Evolutionary conservation across 2,329 filamentous ascomycete genomes (phyloP).

Genomic region (Penicillium italicum): DNA sequence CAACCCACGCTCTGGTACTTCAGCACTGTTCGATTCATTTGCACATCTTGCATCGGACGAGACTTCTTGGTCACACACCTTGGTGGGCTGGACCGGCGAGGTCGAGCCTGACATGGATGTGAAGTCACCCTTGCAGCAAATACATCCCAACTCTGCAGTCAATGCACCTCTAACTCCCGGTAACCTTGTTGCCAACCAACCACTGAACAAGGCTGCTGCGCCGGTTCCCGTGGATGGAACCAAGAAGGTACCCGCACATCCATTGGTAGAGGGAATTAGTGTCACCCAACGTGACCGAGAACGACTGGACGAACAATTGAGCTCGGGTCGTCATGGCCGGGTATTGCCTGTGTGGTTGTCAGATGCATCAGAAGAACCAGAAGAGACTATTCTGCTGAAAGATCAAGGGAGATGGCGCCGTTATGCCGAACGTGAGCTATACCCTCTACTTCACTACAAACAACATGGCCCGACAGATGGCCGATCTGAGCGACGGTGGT

Average conservation of each 20-base stretch:
- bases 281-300: slow-evolving; percentile 67
- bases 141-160: slow-evolving; percentile 26
- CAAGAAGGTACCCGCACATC: slow-evolving; percentile 54
- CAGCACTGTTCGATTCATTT: slow-evolving; percentile 88
- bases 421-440: slow-evolving; percentile 87
- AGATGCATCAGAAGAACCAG: slow-evolving; percentile 67
- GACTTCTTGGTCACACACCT: slow-evolving; percentile 83
- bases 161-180: slow-evolving; percentile 32
- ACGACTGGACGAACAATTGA: slow-evolving; percentile 70
- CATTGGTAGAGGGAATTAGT: slow-evolving; percentile 64
- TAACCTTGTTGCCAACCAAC: slow-evolving; percentile 27
- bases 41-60: slow-evolving; percentile 79
- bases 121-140: slow-evolving; percentile 30
- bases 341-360: slow-evolving; percentile 86
- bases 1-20: slow-evolving; percentile 75
- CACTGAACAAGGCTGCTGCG: slow-evolving; percentile 71
- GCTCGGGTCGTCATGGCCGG: slow-evolving; percentile 68
- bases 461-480: slow-evolving; percentile 87
- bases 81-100: slow-evolving; percentile 94
- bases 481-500: slow-evolving; percentile 73
- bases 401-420: slow-evolving; percentile 84
- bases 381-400: slow-evolving; percentile 67
- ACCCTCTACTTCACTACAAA: slow-evolving; percentile 94
- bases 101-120: slow-evolving; percentile 52
- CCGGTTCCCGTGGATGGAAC: slow-evolving; percentile 70